Evolutionary conservation across 2,329 filamentous ascomycete genomes (phyloP).

Genomic region (Pseudogymnoascus sp.): DNA sequence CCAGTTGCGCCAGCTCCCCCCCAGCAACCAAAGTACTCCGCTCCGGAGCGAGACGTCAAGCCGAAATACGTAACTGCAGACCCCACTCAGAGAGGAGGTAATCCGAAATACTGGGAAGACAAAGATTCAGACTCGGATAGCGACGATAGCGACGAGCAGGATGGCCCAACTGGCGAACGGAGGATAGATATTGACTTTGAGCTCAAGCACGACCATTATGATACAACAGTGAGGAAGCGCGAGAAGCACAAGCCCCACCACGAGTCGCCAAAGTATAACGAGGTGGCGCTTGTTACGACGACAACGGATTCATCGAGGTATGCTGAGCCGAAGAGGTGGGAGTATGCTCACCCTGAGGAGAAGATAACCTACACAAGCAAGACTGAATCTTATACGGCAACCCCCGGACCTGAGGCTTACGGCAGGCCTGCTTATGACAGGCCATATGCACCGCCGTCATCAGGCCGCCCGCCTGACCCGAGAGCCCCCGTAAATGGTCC

Average conservation of each 20-base stretch:
- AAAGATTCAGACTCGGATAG: not conserved
- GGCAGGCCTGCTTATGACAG: not conserved
- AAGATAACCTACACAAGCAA: slow-evolving; percentile 28
- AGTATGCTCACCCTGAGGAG: slow-evolving; percentile 33
- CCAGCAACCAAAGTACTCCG: not conserved
- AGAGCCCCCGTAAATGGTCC: slow-evolving; percentile 14
- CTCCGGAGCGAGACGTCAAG: not conserved
- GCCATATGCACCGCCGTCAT: not conserved
- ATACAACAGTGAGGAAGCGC: not conserved
- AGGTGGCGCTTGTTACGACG: not conserved
- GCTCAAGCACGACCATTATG: not conserved
- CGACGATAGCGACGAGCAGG: not conserved
- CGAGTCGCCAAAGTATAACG: not conserved
- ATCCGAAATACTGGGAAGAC: slow-evolving; percentile 6
- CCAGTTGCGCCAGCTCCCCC: not conserved
- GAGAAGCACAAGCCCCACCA: slow-evolving; percentile 2
- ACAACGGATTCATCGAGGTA: slow-evolving; percentile 16
- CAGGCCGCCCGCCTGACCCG: slow-evolving; percentile 12
- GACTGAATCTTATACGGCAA: slow-evolving; percentile 21
- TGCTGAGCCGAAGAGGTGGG: slow-evolving; percentile 28
- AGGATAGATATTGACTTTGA: slow-evolving; percentile 6
- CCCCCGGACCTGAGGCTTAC: slow-evolving; percentile 7
- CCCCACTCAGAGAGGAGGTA: not conserved
- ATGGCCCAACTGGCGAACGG: slow-evolving; percentile 7
- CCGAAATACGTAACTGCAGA: slow-evolving; percentile 7